Conservation (phyloP, 768 basidiomycete species). For the Cubamyces sp. region DNA sequence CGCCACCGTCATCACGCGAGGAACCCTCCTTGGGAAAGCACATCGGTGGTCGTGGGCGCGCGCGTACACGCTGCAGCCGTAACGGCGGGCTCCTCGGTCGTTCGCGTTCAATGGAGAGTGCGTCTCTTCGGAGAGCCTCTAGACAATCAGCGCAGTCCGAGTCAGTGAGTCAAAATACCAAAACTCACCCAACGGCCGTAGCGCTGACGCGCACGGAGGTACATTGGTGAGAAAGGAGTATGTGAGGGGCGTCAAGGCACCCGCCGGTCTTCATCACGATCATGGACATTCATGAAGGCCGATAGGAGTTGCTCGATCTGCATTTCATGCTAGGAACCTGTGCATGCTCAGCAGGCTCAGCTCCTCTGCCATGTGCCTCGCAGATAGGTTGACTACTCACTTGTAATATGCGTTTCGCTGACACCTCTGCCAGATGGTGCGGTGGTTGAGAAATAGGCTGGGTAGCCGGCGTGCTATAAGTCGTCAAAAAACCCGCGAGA, state of each 20-base stretch:
- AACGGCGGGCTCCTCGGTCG: neutral
- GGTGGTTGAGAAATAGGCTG: too few species aligned
- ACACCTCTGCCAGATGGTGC: too few species aligned
- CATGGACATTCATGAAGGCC: neutral
- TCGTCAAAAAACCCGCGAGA: too few species aligned
- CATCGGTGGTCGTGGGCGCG: conserved; percentile 9
- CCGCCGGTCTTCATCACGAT: conserved; percentile 3
- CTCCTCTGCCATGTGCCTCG: neutral
- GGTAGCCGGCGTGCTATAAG: too few species aligned
- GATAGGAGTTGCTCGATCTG: conserved; percentile 9
- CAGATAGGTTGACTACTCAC: neutral
- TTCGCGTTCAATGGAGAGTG: neutral
- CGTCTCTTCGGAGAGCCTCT: too few species aligned
- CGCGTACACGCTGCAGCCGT: neutral
- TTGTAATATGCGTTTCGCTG: too few species aligned
- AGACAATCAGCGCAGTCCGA: too few species aligned
- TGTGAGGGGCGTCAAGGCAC: neutral
- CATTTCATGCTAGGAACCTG: conserved; percentile 10
- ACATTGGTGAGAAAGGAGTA: neutral
- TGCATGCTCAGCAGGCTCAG: neutral
- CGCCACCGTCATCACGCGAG: conserved; percentile 9
- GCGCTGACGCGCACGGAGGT: neutral
- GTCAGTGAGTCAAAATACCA: too few species aligned
- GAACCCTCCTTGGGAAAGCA: neutral
- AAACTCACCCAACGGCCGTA: too few species aligned